Evolutionary conservation across 805 yeast genomes (phyloP).

Genomic region (Kodamaea kaohsiungensis): DNA sequence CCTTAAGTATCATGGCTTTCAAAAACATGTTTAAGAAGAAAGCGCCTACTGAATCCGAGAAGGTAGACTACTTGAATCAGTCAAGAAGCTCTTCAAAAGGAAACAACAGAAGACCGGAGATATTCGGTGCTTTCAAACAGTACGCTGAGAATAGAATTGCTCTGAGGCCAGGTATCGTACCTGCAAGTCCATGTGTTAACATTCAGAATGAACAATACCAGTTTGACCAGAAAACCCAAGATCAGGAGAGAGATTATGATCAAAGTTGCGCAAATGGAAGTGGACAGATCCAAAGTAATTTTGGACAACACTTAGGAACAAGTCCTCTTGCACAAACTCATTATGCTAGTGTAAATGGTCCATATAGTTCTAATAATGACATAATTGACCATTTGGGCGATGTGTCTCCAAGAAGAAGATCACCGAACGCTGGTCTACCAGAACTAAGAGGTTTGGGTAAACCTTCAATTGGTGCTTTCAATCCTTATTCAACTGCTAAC

Average conservation of each 20-base stretch:
- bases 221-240: constrained; percentile 1
- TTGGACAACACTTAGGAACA: too few relatives aligned
- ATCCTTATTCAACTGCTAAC: background rate
- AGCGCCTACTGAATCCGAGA: constrained; percentile 51
- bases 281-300: too few relatives aligned
- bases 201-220: constrained; percentile 14
- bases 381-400: background rate
- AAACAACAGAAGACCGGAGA: constrained; percentile 37
- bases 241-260: background rate
- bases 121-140: constrained; percentile 52
- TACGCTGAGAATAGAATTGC: constrained; percentile 47
- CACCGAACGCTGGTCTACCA: background rate
- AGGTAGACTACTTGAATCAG: constrained; percentile 38
- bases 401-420: background rate
- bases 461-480: background rate
- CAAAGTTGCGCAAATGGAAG: background rate
- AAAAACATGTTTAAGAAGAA: constrained; percentile 48
- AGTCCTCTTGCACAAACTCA: background rate
- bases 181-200: constrained; percentile 44
- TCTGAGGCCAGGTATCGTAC: constrained; percentile 39
- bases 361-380: constrained; percentile 7
- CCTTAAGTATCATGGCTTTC: constrained; percentile 37
- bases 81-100: constrained; percentile 25
- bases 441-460: background rate
- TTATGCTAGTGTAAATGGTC: constrained; percentile 5